These are phyloP conservation scores for Neonothopanus nambi DNA, from an alignment of 1,284 basidiomycete genomes.

Conservation along the genomic window DNA sequence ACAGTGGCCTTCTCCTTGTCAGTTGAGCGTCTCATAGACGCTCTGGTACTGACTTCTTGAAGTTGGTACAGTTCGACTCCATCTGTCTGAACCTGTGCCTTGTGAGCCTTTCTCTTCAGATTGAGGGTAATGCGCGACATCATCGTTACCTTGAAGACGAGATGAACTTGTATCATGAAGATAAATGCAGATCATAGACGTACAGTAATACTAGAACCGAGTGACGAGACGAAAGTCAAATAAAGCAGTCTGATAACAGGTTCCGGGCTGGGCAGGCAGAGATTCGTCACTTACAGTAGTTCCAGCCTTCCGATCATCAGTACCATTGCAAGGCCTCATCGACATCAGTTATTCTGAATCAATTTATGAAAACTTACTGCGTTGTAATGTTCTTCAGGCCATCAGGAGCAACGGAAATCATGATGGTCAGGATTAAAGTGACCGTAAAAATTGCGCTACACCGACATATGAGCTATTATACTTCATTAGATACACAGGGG, in stretches of 20 bases:
- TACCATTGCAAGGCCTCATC: neutral
- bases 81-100: no score
- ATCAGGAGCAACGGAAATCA: constrained; percentile 44
- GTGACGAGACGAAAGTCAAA: constrained; percentile 13
- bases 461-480: no score
- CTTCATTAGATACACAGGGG: no score
- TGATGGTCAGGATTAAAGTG: constrained; percentile 50
- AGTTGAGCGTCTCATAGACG: no score
- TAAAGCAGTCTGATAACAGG: neutral
- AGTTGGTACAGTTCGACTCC: no score
- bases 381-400: no score
- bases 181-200: neutral
- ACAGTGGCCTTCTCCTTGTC: no score
- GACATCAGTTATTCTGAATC: neutral
- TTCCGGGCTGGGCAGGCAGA: neutral
- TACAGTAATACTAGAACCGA: constrained; percentile 26
- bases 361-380: constrained; percentile 51
- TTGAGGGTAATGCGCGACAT: constrained; percentile 55
- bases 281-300: constrained; percentile 43
- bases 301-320: constrained; percentile 37
- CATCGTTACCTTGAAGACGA: constrained; percentile 40
- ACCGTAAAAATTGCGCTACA: constrained; percentile 54
- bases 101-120: constrained; percentile 31
- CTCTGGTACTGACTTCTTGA: no score
- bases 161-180: neutral